A percentile compares a stretch with the other conserved stretches of the same genome.
Conservation (phyloP, 441 rosid genomes). For the Syzygium malaccense region DNA sequence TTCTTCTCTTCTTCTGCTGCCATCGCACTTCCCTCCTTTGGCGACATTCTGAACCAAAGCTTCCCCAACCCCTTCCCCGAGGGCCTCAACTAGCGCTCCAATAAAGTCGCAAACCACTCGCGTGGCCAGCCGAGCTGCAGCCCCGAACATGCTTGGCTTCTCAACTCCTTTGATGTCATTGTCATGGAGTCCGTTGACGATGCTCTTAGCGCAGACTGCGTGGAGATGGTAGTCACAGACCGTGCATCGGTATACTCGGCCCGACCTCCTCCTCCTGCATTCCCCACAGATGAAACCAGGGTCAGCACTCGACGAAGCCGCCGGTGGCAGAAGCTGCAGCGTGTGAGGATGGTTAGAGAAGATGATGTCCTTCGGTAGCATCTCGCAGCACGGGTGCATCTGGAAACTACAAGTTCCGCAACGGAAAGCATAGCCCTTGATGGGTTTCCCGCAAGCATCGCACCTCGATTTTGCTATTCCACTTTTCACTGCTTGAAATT, state of each 20-base stretch:
- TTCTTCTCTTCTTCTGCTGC: background rate
- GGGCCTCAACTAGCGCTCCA: constrained; percentile 65
- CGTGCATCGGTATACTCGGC: constrained; percentile 65
- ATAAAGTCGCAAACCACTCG: constrained; percentile 52
- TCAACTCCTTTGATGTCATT: constrained; percentile 38
- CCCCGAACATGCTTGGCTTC: constrained; percentile 45
- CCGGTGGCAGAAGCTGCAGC: constrained; percentile 40
- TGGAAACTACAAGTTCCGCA: constrained; percentile 70
- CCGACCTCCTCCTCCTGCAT: constrained; percentile 59
- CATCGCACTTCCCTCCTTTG: constrained; percentile 15
- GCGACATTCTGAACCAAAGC: constrained; percentile 39
- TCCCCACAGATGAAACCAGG: constrained; percentile 36
- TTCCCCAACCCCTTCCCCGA: constrained; percentile 83
- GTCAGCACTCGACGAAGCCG: constrained; percentile 7
- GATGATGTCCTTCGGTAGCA: constrained; percentile 47
- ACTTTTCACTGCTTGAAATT: constrained; percentile 37
- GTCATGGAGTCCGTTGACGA: constrained; percentile 63
- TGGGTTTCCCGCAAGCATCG: constrained; percentile 58
- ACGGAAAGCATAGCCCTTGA: constrained; percentile 59
- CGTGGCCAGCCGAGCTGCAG: constrained; percentile 61
- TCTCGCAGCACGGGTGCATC: constrained; percentile 89
- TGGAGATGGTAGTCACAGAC: constrained; percentile 70
- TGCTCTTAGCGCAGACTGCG: constrained; percentile 70
- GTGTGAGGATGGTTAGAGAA: constrained; percentile 59
- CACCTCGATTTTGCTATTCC: constrained; percentile 72